Evolutionary conservation across 176 grass and related monocot species (phyloP).

Genomic region (Carex pumila): DNA sequence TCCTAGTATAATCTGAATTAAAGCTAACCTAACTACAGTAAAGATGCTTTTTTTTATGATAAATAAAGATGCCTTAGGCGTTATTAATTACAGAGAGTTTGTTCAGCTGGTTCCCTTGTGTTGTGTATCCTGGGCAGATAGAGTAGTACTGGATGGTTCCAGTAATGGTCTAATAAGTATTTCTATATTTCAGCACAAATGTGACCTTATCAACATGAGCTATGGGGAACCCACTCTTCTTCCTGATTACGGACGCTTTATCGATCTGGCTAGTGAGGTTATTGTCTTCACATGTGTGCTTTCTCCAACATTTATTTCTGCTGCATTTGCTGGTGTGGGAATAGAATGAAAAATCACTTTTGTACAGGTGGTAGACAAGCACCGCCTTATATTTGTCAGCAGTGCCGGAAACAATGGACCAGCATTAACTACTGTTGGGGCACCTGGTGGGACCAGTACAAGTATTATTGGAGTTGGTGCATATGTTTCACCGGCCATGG

Average conservation of each 20-base stretch:
- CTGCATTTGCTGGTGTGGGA: not conserved
- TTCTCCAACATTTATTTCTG: conserved; percentile 22
- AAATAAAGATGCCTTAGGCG: no score
- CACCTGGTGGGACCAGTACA: conserved; percentile 91
- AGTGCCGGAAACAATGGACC: conserved; percentile 90
- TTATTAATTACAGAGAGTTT: no score
- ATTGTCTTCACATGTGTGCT: conserved; percentile 4
- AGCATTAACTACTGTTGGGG: conserved; percentile 85
- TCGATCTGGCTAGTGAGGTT: conserved; percentile 97
- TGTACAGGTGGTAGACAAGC: conserved; percentile 76
- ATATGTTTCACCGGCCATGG: conserved; percentile 98
- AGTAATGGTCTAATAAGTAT: conserved; percentile 3
- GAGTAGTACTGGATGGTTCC: no score
- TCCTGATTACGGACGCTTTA: conserved; percentile 94
- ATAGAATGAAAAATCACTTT: not conserved
- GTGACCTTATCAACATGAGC: conserved; percentile 99
- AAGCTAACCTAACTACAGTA: no score
- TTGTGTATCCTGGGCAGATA: no score
- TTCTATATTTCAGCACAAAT: conserved; percentile 84
- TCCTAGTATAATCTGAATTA: no score
- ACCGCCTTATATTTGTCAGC: conserved; percentile 90
- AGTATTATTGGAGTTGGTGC: conserved; percentile 98
- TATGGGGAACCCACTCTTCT: conserved; percentile 89
- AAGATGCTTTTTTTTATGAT: no score
- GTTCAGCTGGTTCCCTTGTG: no score